Evolutionary conservation across 306 rosid genomes (phyloP), one percentile per base, ranked within the genome.

Genomic region (Corylus avellana): DNA sequence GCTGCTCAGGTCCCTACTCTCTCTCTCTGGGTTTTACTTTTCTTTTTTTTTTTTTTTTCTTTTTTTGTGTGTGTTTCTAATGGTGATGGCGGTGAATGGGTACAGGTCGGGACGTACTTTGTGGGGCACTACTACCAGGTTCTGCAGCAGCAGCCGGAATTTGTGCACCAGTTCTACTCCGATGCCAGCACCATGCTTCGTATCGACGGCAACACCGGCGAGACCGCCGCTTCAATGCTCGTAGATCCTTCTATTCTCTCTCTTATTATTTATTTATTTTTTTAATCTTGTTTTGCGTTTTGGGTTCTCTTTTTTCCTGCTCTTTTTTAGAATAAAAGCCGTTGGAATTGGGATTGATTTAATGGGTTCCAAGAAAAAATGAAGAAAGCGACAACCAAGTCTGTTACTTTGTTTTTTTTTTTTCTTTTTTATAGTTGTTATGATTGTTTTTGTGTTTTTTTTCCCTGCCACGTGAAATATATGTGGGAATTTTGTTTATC

Each of bases 121-220:
- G 99, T 95, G 68, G 93, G 96, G 75, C 99, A 95, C 86, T 95
- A 95, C 75, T 95, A 92, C 75, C 99, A 91, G 66, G 96, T 95
- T 73, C 97, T 95, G 85, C 97, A 91, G 87, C 85, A 81, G 66
- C 99, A 93, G 79, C 99, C 99, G 0, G 94, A 89, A 81, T 85
- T 79, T 57, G 99, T 93, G 61, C 90, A 91, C 79, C 99, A 95
- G 85, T 95, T 95, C 80, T 95, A 93, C 85, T 95, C 99, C 8
- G 99, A 93, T 55, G 90, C 89, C 49, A 95, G 99, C 82, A 92
- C 99, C 37, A 87, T 91, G 96, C 83, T 93, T 63, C 97, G 99
- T 57, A 78, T 91, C 29, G 97, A 95, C 13, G 98, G 97, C 62
- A 81, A 57, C 82, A 77, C 83, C 39, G 85, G 92, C 72, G 99